Conservation (phyloP, 2,329 filamentous ascomycete species). For the Colletotrichum sp. region DNA sequence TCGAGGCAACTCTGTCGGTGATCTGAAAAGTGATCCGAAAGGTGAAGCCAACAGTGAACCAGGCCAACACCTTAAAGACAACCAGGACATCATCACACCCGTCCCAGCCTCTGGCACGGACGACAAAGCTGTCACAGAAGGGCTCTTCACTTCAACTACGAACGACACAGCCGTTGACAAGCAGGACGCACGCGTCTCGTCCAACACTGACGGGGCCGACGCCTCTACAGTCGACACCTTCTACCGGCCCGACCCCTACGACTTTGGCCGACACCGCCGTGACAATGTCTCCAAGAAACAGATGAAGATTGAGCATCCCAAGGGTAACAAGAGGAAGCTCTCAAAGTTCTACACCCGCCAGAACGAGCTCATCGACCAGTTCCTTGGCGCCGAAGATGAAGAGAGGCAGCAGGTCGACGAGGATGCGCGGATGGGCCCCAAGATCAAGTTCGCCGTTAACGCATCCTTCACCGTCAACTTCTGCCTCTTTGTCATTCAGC, state of each 20-base stretch:
- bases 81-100: conserved; percentile 1
- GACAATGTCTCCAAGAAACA: conserved; percentile 45
- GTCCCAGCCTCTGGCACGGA: conserved; percentile 7
- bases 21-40: background rate
- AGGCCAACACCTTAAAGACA: background rate
- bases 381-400: conserved; percentile 61
- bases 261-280: conserved; percentile 44
- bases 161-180: background rate
- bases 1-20: conserved; percentile 8
- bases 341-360: conserved; percentile 53
- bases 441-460: conserved; percentile 59
- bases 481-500: conserved; percentile 61
- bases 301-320: conserved; percentile 53
- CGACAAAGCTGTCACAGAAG: background rate
- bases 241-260: conserved; percentile 37
- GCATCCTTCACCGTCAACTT: conserved; percentile 57
- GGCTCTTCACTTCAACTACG: background rate
- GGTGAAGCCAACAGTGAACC: background rate
- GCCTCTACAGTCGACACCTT: conserved; percentile 6
- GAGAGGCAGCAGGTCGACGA: conserved; percentile 57
- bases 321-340: conserved; percentile 45
- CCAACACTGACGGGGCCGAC: conserved; percentile 1
- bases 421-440: conserved; percentile 52
- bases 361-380: conserved; percentile 55
- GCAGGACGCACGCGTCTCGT: background rate